These are phyloP conservation scores for Mallotus repandus DNA, from an alignment of 441 rosid species.

Conservation along the genomic window DNA sequence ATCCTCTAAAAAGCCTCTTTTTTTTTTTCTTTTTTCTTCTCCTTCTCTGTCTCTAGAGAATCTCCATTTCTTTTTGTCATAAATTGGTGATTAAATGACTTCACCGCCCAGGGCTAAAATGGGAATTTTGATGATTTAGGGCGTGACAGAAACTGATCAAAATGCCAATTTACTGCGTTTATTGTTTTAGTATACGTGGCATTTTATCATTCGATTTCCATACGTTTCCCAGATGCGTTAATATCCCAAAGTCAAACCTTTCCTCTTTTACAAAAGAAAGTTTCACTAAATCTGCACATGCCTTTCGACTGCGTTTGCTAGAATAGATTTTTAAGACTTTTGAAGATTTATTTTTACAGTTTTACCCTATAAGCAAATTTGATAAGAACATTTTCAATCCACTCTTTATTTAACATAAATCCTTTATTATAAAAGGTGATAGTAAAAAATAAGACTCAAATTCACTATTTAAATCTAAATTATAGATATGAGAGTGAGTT, in stretches of 20 bases:
- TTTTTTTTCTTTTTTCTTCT: not conserved
- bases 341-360: no score
- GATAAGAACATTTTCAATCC: no score
- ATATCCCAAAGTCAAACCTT: slow-evolving; percentile 39
- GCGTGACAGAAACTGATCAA: slow-evolving; percentile 27
- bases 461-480: no score
- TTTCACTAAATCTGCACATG: not conserved
- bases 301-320: no score
- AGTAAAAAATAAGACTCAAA: no score
- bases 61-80: slow-evolving; percentile 28
- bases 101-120: slow-evolving; percentile 42
- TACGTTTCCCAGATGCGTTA: slow-evolving; percentile 33
- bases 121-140: slow-evolving; percentile 22
- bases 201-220: slow-evolving; percentile 17
- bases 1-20: slow-evolving; percentile 1
- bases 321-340: no score
- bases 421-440: no score
- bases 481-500: no score
- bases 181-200: slow-evolving; percentile 32
- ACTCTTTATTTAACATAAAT: no score
- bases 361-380: no score
- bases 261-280: not conserved
- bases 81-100: slow-evolving; percentile 39
- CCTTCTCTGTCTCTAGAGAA: slow-evolving; percentile 16
- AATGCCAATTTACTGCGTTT: slow-evolving; percentile 26